Evolutionary conservation across 2,329 filamentous ascomycete species (phyloP).

Genomic region (Alternaria tenuissima): DNA sequence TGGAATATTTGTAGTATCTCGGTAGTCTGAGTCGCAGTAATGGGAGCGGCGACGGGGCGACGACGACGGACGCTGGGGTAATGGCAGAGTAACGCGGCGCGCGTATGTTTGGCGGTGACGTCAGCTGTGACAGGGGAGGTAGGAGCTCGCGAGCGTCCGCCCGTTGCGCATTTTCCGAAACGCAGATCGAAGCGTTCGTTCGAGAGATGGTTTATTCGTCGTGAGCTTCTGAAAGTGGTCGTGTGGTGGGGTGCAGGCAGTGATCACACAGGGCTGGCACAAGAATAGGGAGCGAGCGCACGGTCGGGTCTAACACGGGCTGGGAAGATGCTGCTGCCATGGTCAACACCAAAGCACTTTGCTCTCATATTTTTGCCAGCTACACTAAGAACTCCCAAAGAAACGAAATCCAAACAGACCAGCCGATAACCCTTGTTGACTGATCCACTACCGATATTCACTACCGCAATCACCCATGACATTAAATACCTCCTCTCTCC

Average conservation of each 20-base stretch:
- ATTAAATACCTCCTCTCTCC: conserved; percentile 44
- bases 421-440: neutral
- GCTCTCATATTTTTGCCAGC: neutral
- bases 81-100: neutral
- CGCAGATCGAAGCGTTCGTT: no score
- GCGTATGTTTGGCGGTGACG: neutral
- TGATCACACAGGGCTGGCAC: neutral
- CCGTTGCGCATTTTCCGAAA: neutral
- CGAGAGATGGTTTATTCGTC: no score
- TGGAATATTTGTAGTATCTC: neutral
- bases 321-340: neutral
- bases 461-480: conserved; percentile 53
- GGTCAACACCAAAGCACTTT: neutral
- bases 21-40: neutral
- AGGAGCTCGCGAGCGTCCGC: neutral
- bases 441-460: conserved; percentile 44
- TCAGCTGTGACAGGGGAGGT: neutral
- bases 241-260: neutral
- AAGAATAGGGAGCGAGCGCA: neutral
- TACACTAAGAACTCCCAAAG: neutral
- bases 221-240: neutral
- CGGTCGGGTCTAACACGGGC: neutral
- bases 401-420: neutral
- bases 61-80: neutral
- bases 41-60: neutral